A percentile compares a stretch with the other conserved stretches of the same genome.
Conservation (phyloP, 495 filamentous ascomycete genomes). For the Filosporella fistucella region DNA sequence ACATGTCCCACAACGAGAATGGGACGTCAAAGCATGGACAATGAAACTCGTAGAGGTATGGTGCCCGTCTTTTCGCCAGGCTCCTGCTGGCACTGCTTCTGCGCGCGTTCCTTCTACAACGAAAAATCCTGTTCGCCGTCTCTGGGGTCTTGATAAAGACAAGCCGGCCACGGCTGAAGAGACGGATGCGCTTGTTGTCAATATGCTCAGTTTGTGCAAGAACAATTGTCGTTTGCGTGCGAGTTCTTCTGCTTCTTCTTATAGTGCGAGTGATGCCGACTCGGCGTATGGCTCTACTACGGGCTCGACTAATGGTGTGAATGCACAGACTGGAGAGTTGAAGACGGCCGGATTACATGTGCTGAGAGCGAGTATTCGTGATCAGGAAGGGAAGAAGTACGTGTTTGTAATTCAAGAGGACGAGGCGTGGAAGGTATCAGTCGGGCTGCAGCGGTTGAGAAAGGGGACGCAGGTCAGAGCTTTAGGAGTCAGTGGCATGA, state of each 20-base stretch:
- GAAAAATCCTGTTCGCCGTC: conserved; percentile 22
- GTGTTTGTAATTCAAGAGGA: conserved; percentile 77
- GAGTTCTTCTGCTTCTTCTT: conserved; percentile 22
- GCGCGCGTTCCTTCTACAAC: conserved; percentile 21
- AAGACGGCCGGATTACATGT: conserved; percentile 61
- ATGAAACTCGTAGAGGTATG: conserved; percentile 89
- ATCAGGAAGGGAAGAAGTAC: conserved; percentile 78
- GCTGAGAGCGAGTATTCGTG: conserved; percentile 74
- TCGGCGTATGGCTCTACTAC: conserved; percentile 30
- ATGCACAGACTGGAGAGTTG: conserved; percentile 47
- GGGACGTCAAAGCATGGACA: conserved; percentile 98
- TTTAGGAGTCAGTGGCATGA: conserved; percentile 59
- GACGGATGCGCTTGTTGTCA: conserved; percentile 53
- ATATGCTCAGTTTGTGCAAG: conserved; percentile 57
- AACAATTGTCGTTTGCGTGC: conserved; percentile 48
- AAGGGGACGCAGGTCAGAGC: conserved; percentile 65
- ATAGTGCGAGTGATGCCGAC: conserved; percentile 30
- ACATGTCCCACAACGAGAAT: conserved; percentile 83
- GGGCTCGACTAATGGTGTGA: conserved; percentile 15
- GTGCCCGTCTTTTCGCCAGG: conserved; percentile 50
- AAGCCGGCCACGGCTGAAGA: conserved; percentile 49
- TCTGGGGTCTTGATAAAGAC: conserved; percentile 33
- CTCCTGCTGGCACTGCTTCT: conserved; percentile 32
- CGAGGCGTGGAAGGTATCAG: conserved; percentile 90
- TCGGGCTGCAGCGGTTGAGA: conserved; percentile 70